Evolutionary conservation across 2,329 filamentous ascomycete species (phyloP).

Genomic region (Tothia fuscella): DNA sequence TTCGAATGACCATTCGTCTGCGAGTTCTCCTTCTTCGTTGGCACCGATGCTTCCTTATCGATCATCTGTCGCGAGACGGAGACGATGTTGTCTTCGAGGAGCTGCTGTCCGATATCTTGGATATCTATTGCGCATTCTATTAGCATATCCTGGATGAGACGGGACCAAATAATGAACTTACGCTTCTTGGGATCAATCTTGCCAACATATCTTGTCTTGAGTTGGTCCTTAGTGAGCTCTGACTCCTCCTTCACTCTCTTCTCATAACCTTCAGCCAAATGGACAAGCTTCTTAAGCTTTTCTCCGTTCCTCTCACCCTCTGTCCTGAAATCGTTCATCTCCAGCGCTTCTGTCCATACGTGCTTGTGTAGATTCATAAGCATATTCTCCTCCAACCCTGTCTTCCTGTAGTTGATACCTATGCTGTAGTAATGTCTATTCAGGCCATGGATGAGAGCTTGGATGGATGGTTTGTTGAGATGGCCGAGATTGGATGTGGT

Average conservation of each 20-base stretch:
- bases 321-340: conserved; percentile 89
- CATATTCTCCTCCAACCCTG: conserved; percentile 97
- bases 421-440: conserved; percentile 99
- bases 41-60: conserved; percentile 93
- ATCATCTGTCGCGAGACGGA: conserved; percentile 99
- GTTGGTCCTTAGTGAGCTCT: conserved; percentile 88
- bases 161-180: conserved; percentile 25
- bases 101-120: conserved; percentile 87
- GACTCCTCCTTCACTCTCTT: conserved; percentile 99
- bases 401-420: conserved; percentile 96
- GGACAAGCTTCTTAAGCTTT: conserved; percentile 72
- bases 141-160: conserved; percentile 13
- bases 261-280: conserved; percentile 89
- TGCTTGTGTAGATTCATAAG: conserved; percentile 99
- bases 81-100: conserved; percentile 99
- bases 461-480: conserved; percentile 98
- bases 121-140: conserved; percentile 47
- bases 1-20: conserved; percentile 39
- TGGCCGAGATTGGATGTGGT: conserved; percentile 97
- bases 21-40: conserved; percentile 43
- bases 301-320: conserved; percentile 83
- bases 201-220: conserved; percentile 97
- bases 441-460: conserved; percentile 93
- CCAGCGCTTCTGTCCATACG: conserved; percentile 93
- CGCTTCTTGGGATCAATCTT: conserved; percentile 99